phyloP scores from a whole-genome alignment of 2,329 filamentous ascomycete genomes.

The Colletotrichum paranaense region DNA sequence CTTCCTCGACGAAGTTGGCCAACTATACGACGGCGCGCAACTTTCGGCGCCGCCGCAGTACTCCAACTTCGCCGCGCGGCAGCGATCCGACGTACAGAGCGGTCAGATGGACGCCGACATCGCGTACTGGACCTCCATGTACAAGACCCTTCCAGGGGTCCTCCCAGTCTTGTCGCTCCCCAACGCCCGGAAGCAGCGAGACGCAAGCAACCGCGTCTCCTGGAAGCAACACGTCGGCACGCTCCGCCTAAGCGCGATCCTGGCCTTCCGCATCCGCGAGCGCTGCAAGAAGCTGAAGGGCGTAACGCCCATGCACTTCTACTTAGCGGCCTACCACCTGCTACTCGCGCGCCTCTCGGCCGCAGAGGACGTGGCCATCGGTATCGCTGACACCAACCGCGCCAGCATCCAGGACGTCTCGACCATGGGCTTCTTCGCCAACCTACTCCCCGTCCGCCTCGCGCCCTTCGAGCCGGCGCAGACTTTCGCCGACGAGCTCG shows the following conservation, averaged over 20 bases:
- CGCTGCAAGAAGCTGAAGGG: slow-evolving; percentile 2
- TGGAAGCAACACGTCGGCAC: not conserved
- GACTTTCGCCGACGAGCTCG: not conserved
- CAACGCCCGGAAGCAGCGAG: not conserved
- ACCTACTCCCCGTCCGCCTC: slow-evolving; percentile 56
- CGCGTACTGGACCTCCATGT: not conserved
- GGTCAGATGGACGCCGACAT: not conserved
- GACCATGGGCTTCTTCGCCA: slow-evolving; percentile 59
- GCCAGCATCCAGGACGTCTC: slow-evolving; percentile 42
- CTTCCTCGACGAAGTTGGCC: not conserved
- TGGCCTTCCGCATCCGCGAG: slow-evolving; percentile 4
- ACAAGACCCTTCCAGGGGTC: not conserved
- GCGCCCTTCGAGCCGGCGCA: not conserved
- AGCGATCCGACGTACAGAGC: slow-evolving; percentile 42
- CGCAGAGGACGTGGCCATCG: slow-evolving; percentile 55
- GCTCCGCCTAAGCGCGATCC: not conserved
- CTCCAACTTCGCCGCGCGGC: slow-evolving; percentile 47
- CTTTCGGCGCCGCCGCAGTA: slow-evolving; percentile 40
- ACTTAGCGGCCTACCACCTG: slow-evolving; percentile 50
- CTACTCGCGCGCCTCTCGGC: not conserved
- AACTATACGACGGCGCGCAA: slow-evolving; percentile 7
- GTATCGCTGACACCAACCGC: slow-evolving; percentile 58
- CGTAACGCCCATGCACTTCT: slow-evolving; percentile 55
- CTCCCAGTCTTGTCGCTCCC: not conserved
- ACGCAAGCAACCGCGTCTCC: not conserved